Conservation (phyloP, 2,329 filamentous ascomycete species). For the Fusarium acutatum region DNA sequence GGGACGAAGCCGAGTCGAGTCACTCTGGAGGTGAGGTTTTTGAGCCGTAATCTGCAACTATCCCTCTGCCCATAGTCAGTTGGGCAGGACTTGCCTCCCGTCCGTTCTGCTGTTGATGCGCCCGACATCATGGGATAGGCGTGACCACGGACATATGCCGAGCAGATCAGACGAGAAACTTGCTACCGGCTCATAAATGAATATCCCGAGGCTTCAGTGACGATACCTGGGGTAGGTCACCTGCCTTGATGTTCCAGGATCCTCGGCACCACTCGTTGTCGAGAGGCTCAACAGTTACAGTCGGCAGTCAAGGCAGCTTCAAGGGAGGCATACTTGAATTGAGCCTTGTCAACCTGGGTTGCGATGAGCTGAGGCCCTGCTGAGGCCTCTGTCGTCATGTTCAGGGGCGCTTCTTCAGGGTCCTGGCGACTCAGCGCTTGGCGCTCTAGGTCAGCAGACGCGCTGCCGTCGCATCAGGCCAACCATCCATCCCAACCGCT, state of each 20-base stretch:
- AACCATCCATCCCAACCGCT: conserved; percentile 16
- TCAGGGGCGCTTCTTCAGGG: conserved; percentile 33
- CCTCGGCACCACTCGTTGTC: conserved; percentile 15
- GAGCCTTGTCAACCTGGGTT: conserved; percentile 23
- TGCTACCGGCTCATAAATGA: conserved; percentile 14
- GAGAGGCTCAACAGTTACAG: conserved; percentile 11
- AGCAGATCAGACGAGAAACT: conserved; percentile 37
- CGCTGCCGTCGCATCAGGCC: conserved; percentile 29
- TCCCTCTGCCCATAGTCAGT: conserved; percentile 11
- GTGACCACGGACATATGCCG: conserved; percentile 39
- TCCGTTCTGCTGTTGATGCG: conserved; percentile 24
- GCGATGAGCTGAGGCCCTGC: conserved; percentile 20
- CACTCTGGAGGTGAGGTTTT: not conserved
- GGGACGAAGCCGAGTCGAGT: conserved; percentile 30
- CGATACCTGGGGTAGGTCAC: conserved; percentile 33
- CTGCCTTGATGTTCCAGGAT: conserved; percentile 20
- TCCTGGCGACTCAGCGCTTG: conserved; percentile 36
- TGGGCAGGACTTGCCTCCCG: conserved; percentile 18
- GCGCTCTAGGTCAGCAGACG: conserved; percentile 35
- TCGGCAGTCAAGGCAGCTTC: not conserved
- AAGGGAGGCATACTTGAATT: conserved; percentile 11
- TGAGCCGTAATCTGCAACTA: conserved; percentile 10
- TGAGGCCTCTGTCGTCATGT: conserved; percentile 38
- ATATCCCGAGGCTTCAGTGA: conserved; percentile 34
- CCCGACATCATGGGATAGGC: conserved; percentile 33